Percentiles rank a stretch among this genome's conserved stretches.
Conservation (phyloP, 495 filamentous ascomycete species). For the Penicillium longicatenatum region DNA sequence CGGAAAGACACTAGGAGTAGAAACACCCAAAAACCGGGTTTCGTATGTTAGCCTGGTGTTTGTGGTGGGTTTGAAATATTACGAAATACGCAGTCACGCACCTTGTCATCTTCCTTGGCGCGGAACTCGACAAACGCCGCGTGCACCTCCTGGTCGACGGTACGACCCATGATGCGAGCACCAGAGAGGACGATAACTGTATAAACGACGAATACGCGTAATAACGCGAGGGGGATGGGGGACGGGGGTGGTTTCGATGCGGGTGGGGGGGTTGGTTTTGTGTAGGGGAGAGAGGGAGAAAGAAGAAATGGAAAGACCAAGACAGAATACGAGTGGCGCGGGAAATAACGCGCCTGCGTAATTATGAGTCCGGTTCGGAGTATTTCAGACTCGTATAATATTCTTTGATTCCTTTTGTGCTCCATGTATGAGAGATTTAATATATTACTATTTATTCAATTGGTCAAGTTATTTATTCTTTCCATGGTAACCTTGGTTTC, state of each 20-base stretch:
- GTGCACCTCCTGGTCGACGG: slow-evolving; percentile 59
- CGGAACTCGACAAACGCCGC: slow-evolving; percentile 61
- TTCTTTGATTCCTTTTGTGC: background rate
- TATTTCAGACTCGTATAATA: slow-evolving; percentile 10
- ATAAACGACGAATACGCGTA: background rate
- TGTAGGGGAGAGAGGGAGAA: slow-evolving; percentile 20
- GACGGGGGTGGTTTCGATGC: slow-evolving; percentile 1
- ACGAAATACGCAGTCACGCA: slow-evolving; percentile 54
- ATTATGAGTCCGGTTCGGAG: slow-evolving; percentile 24
- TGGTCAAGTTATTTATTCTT: too few relatives aligned
- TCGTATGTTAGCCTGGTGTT: slow-evolving; percentile 34
- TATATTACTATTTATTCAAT: too few relatives aligned
- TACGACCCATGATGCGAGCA: slow-evolving; percentile 53
- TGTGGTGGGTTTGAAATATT: slow-evolving; percentile 44
- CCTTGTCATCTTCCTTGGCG: slow-evolving; percentile 64
- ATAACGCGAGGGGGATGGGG: background rate
- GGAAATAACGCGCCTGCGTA: slow-evolving; percentile 25
- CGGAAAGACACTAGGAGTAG: slow-evolving; percentile 53
- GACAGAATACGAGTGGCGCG: slow-evolving; percentile 24
- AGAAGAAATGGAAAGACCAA: slow-evolving; percentile 34
- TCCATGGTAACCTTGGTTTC: background rate
- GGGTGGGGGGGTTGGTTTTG: slow-evolving; percentile 8
- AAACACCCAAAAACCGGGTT: slow-evolving; percentile 23
- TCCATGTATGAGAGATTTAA: too few relatives aligned
- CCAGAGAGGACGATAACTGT: slow-evolving; percentile 5